Base-by-base conservation (phyloP, 2,329 filamentous ascomycete species). In the Sarocladium kiliense region DNA sequence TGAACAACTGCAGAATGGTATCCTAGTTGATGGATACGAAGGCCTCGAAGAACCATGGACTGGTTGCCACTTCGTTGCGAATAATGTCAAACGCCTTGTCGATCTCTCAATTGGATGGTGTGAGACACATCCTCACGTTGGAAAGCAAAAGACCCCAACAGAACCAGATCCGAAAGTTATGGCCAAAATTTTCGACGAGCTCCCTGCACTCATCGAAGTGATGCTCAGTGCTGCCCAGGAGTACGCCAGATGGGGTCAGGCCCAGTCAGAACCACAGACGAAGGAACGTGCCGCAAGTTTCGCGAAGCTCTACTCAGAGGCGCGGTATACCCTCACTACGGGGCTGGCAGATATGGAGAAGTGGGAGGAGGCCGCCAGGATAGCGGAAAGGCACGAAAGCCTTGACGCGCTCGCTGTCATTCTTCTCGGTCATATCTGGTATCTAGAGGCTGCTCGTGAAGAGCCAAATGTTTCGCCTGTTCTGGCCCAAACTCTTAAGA, bases 11-110 rank as follows among this genome's bases (percentile, higher is more conserved):
- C 76, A 84, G 50, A 75, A 86, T 60, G 86, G 87, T 6, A 80
- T 90, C 23, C 70, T 89, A 10, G 72, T 74, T 2, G 73, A 78
- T 16, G 81, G 82, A 44, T 92, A 91, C 64, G 79, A 85, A 19
- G 82, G 79, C 11, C 77, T 97, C 9, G 82, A 87, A 0, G 85
- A 89, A 57, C 88, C 92, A 44, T 99, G 94, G 94, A 97, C 92
- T 0, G 91, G 89, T 16, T 84, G 81, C 60, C 70, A 74, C 42
- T 82, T 78, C 59, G 74, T 85, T 55, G 79, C 83, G 53, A 85
- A 85, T 66, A 86, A 85, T 58, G 64, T 77, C 12, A 81, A 82
- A 64, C 81, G 82, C 18, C 75, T 86, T 16, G 73, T 82, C 23
- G 80, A 85, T 59, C 75, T 87, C 18, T 77, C 77, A 37, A 74